phyloP scores from a whole-genome alignment of 106 monocot species.

The Apostasia ramifera region DNA sequence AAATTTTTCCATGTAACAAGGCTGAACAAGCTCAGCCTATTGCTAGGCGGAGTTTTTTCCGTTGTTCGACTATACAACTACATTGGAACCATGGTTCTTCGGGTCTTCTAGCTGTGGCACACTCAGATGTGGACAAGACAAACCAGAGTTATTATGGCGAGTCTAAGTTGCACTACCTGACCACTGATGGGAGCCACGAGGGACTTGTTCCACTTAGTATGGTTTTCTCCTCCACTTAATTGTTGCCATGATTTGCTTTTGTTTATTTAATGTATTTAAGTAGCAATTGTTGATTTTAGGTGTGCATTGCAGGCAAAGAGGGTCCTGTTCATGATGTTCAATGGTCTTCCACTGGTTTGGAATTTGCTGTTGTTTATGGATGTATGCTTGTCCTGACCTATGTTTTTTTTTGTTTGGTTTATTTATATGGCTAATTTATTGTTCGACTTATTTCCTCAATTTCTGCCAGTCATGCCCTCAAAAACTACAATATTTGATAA shows the following conservation, averaged over 20 bases:
- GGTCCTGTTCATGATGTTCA: slow-evolving; percentile 99
- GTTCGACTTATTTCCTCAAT: slow-evolving; percentile 17
- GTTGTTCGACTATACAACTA: slow-evolving; percentile 78
- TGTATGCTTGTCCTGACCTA: slow-evolving; percentile 35
- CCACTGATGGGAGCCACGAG: slow-evolving; percentile 79
- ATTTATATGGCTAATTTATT: neutral
- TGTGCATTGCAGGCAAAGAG: slow-evolving; percentile 58
- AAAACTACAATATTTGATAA: slow-evolving; percentile 83
- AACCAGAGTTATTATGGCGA: slow-evolving; percentile 99
- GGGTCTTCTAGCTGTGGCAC: slow-evolving; percentile 72
- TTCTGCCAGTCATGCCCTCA: slow-evolving; percentile 76
- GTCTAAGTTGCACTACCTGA: slow-evolving; percentile 90
- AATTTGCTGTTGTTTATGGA: slow-evolving; percentile 97
- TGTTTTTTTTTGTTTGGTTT: neutral
- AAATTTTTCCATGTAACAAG: slow-evolving; percentile 73
- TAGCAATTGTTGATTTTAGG: slow-evolving; percentile 2
- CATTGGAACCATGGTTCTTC: slow-evolving; percentile 74
- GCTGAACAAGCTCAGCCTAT: slow-evolving; percentile 60
- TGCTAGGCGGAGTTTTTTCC: slow-evolving; percentile 84
- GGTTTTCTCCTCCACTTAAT: slow-evolving; percentile 13
- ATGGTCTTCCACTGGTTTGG: slow-evolving; percentile 78
- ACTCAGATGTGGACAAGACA: slow-evolving; percentile 91
- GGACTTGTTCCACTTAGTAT: slow-evolving; percentile 84
- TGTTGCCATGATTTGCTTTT: neutral
- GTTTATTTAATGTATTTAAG: neutral